These are phyloP conservation scores for Scenedesmus sp. DNA, from an alignment of 163 green algal genomes.

Conservation along the genomic window DNA sequence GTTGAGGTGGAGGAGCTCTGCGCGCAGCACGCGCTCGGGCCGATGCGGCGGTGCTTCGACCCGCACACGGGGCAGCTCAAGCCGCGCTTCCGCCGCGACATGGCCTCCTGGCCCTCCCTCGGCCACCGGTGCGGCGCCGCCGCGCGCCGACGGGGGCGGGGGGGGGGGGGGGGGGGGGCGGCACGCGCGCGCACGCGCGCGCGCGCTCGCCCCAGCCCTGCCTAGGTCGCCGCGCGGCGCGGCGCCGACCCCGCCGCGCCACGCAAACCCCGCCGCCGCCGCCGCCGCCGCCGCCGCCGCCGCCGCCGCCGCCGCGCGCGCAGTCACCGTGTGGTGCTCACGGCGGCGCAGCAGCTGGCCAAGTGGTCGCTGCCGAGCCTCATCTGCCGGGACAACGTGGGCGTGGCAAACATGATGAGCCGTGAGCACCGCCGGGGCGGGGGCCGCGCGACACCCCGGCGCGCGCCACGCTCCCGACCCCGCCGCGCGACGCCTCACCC, in stretches of 20 bases:
- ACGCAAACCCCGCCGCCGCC: too few species aligned
- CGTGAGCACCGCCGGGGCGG: too few species aligned
- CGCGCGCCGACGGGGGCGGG: too few species aligned
- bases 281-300: neutral
- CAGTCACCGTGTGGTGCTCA: slow-evolving; percentile 36
- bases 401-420: slow-evolving; percentile 37
- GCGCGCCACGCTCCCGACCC: too few species aligned
- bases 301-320: neutral
- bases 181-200: too few species aligned
- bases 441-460: too few species aligned
- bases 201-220: too few species aligned
- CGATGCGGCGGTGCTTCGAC: slow-evolving; percentile 45
- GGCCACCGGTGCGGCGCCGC: neutral
- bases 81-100: slow-evolving; percentile 18
- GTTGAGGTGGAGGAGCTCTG: slow-evolving; percentile 45
- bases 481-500: too few species aligned
- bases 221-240: too few species aligned
- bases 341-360: slow-evolving; percentile 33
- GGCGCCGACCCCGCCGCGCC: too few species aligned
- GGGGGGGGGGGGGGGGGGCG: too few species aligned
- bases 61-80: slow-evolving; percentile 42
- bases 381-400: slow-evolving; percentile 43
- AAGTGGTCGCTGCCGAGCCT: slow-evolving; percentile 41
- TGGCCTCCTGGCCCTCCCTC: slow-evolving; percentile 35
- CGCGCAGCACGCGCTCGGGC: slow-evolving; percentile 22